These are phyloP conservation scores for Cryptococcus amylolentus DNA, from an alignment of 1,284 basidiomycete genomes.

Conservation along the genomic window DNA sequence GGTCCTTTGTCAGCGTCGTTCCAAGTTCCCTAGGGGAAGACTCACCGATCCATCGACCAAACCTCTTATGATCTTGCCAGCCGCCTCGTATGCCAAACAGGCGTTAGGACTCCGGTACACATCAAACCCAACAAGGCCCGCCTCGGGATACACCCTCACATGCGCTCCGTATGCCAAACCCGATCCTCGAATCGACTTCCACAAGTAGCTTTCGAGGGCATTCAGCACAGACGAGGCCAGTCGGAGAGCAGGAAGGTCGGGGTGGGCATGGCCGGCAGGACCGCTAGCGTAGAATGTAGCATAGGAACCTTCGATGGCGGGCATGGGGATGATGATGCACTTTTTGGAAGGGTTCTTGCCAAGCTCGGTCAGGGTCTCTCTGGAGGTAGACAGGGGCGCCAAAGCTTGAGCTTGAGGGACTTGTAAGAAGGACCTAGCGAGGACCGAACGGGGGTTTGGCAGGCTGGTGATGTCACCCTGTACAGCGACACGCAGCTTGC, in stretches of 20 bases:
- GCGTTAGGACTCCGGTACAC: slow-evolving; percentile 87
- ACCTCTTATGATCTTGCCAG: slow-evolving; percentile 67
- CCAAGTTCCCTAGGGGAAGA: slow-evolving; percentile 12
- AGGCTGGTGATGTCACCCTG: slow-evolving; percentile 76
- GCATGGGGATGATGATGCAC: slow-evolving; percentile 80
- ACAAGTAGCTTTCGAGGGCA: slow-evolving; percentile 90
- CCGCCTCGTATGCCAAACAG: slow-evolving; percentile 78
- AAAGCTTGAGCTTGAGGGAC: slow-evolving; percentile 62
- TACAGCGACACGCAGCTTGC: slow-evolving; percentile 79
- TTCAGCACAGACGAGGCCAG: slow-evolving; percentile 87
- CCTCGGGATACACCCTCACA: slow-evolving; percentile 73
- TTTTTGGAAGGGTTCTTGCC: slow-evolving; percentile 71
- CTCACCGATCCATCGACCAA: slow-evolving; percentile 74
- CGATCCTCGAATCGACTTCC: slow-evolving; percentile 86
- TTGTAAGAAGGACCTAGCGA: slow-evolving; percentile 67
- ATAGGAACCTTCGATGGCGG: slow-evolving; percentile 92
- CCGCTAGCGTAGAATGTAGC: slow-evolving; percentile 75
- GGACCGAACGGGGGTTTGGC: slow-evolving; percentile 63
- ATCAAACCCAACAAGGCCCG: slow-evolving; percentile 74
- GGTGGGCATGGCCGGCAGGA: slow-evolving; percentile 70
- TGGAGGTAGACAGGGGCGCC: slow-evolving; percentile 64
- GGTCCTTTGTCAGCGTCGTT: neutral
- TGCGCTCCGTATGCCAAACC: slow-evolving; percentile 92
- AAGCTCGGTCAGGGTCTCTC: slow-evolving; percentile 67
- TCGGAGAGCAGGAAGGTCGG: slow-evolving; percentile 77